Percentiles rank a stretch among this genome's conserved stretches.
Conservation (phyloP, 805 yeast species). For the Candida tallmaniae region DNA sequence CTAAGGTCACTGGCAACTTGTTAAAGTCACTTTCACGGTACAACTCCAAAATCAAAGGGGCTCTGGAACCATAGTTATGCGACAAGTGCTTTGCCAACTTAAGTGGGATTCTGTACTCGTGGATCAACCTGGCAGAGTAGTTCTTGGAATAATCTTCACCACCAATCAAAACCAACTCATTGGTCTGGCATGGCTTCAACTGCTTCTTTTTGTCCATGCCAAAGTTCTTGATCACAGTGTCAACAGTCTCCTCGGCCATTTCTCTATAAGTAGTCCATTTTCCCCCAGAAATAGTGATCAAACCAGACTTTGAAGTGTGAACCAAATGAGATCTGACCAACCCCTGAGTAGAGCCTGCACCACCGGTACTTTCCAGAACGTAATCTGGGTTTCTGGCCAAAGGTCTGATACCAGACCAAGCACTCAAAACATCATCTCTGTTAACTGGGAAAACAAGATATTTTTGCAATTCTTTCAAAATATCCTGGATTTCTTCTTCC, state of each 20-base stretch:
- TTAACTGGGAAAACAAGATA: slow-evolving; percentile 85
- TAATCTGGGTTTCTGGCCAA: slow-evolving; percentile 89
- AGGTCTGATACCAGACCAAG: slow-evolving; percentile 97
- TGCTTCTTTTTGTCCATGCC: slow-evolving; percentile 27
- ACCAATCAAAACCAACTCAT: slow-evolving; percentile 60
- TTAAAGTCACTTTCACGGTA: slow-evolving; percentile 52
- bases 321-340: slow-evolving; percentile 87
- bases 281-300: slow-evolving; percentile 91
- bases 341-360: slow-evolving; percentile 65
- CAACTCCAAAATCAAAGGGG: slow-evolving; percentile 64
- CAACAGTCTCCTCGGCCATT: slow-evolving; percentile 93
- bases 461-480: slow-evolving; percentile 81
- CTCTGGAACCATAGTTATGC: slow-evolving; percentile 84
- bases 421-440: slow-evolving; percentile 86
- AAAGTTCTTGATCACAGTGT: slow-evolving; percentile 54
- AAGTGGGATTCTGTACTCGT: slow-evolving; percentile 68
- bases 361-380: slow-evolving; percentile 39
- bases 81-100: slow-evolving; percentile 78
- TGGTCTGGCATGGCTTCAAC: slow-evolving; percentile 48
- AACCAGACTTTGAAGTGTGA: slow-evolving; percentile 64
- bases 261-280: slow-evolving; percentile 98
- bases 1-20: slow-evolving; percentile 64
- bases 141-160: slow-evolving; percentile 76
- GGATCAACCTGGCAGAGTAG: slow-evolving; percentile 73
- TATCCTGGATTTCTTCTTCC: slow-evolving; percentile 85